Evolutionary conservation across 306 rosid species (phyloP), one percentile per base, ranked within the genome.

Genomic region (Ormosia emarginata): DNA sequence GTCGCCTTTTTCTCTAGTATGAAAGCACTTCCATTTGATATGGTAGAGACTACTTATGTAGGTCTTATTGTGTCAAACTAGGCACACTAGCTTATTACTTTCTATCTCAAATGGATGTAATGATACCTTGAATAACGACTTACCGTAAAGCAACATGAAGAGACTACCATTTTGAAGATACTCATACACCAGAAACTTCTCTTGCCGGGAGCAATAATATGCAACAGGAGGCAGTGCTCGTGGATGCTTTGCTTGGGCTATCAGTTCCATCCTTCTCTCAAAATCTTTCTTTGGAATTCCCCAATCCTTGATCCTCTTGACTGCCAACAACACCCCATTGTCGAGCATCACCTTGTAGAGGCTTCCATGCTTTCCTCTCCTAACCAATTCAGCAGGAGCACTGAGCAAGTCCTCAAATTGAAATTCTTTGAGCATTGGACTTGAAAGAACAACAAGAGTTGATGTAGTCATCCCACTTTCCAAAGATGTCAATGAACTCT

Each of bases 281-380:
- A 90, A 90, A 15, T 84, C 92, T 41, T 85, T 80, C 30, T 78
- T 87, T 4, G 93, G 86, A 66, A 91, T 85, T 24, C 74, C 90
- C 87, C 90, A 90, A 76, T 85, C 90, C 68, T 84, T 91, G 83
- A 93, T 89, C 83, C 98, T 91, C 88, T 91, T 90, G 65, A 89
- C 97, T 68, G 91, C 98, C 80, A 93, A 80, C 39, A 50, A 10
- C 62, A 82, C 83, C 65, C 90, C 89, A 65, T 77, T 86, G 2
- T 82, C 87, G 1, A 93, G 74, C 87, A 83, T 85, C 81, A 91
- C 94, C 81, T 91, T 91, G 85, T 85, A 90, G 41, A 89, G 82
- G 86, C 98, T 93, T 67, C 97, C 97, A 65, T 89, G 82, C 37
- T 90, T 90, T 50, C 93, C 97, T 85, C 88, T 90, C 72, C 80